Evolutionary conservation across 2,329 filamentous ascomycete species (phyloP).

Genomic region (Dendryphion nanum): DNA sequence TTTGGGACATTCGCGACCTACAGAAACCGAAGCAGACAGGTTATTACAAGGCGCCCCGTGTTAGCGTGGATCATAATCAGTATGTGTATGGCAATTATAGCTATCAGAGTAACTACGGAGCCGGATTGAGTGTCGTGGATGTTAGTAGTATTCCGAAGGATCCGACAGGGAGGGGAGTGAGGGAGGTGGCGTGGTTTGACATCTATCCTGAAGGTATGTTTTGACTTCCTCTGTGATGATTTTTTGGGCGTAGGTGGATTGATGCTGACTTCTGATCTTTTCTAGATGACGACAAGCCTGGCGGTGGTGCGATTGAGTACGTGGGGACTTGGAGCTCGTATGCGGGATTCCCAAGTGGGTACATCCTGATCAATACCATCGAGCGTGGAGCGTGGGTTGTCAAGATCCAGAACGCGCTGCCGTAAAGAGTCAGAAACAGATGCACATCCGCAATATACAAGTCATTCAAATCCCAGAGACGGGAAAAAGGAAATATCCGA

Average conservation of each 20-base stretch:
- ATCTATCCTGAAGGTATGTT: slow-evolving; percentile 36
- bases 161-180: slow-evolving; percentile 37
- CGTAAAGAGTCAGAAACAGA: too few relatives aligned
- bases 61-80: slow-evolving; percentile 44
- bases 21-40: slow-evolving; percentile 40
- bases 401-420: slow-evolving; percentile 14
- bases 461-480: too few relatives aligned
- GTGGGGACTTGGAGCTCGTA: slow-evolving; percentile 45
- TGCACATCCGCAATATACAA: too few relatives aligned
- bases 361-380: slow-evolving; percentile 38
- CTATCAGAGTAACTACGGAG: slow-evolving; percentile 45
- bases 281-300: slow-evolving; percentile 31
- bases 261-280: neutral
- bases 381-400: slow-evolving; percentile 38
- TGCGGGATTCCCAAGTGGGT: slow-evolving; percentile 34
- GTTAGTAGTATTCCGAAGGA: slow-evolving; percentile 39
- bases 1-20: slow-evolving; percentile 34
- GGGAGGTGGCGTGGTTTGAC: slow-evolving; percentile 44
- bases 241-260: too few relatives aligned
- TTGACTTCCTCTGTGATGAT: neutral
- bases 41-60: slow-evolving; percentile 38
- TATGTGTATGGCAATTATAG: slow-evolving; percentile 42
- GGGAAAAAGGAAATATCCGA: too few relatives aligned
- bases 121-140: slow-evolving; percentile 41
- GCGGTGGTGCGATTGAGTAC: slow-evolving; percentile 38